Evolutionary conservation across 208 protist genomes (phyloP).

Genomic region (Trichomonas gallinae): DNA sequence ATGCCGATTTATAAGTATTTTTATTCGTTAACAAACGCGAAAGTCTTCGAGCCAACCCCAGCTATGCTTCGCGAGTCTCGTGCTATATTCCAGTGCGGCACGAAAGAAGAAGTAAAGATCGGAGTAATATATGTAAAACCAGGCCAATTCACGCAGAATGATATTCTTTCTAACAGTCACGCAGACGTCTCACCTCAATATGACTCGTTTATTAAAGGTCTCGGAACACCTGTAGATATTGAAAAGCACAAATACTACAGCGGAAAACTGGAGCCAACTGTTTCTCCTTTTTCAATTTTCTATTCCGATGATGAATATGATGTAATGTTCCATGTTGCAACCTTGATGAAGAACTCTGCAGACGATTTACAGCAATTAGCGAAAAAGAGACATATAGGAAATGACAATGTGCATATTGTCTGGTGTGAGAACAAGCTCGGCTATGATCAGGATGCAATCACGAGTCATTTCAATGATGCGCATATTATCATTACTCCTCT

Average conservation of each 20-base stretch:
- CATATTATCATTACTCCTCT: conserved; percentile 44
- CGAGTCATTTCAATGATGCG: neutral
- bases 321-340: conserved; percentile 15
- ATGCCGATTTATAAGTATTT: neutral
- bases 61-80: neutral
- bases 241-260: neutral
- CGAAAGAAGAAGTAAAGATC: neutral
- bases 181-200: neutral
- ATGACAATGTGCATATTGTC: conserved; percentile 13
- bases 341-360: neutral
- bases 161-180: neutral
- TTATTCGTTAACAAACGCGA: neutral
- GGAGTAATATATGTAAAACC: neutral
- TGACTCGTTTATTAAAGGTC: neutral
- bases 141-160: neutral
- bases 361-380: neutral
- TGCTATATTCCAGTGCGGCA: neutral
- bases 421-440: neutral
- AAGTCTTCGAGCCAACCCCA: neutral
- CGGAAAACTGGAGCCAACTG: neutral
- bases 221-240: neutral
- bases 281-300: neutral
- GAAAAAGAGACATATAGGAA: neutral
- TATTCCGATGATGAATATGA: neutral
- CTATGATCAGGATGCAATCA: neutral